A percentile compares a stretch with the other conserved stretches of the same genome.
phyloP scores from a whole-genome alignment of 2,329 filamentous ascomycete species.

The Shiraia bambusicola region DNA sequence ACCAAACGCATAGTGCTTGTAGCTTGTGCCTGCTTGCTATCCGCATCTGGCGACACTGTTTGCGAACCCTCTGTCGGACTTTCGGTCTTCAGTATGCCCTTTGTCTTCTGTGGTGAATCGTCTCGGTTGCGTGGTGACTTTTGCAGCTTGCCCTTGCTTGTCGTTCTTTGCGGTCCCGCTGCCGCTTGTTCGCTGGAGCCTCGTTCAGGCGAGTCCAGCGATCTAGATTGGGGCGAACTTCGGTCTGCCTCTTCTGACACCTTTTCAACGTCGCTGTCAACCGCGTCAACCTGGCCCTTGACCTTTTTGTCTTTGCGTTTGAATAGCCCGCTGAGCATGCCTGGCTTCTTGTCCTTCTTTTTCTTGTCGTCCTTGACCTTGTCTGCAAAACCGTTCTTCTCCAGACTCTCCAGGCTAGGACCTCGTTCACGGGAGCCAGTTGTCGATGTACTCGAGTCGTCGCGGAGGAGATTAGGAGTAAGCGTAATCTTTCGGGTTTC shows the following conservation, averaged over 20 bases:
- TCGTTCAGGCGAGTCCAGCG: conserved; percentile 33
- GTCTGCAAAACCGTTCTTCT: conserved; percentile 66
- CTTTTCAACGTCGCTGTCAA: conserved; percentile 51
- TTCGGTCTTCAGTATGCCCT: conserved; percentile 35
- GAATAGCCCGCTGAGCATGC: conserved; percentile 71
- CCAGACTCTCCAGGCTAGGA: conserved; percentile 74
- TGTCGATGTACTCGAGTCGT: conserved; percentile 60
- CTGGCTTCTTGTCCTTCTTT: conserved; percentile 69
- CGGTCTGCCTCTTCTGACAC: conserved; percentile 41
- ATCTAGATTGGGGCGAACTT: conserved; percentile 38
- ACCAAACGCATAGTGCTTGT: conserved; percentile 40
- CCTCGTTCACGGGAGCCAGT: conserved; percentile 49
- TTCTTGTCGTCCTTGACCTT: conserved; percentile 71
- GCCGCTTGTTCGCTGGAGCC: conserved; percentile 32
- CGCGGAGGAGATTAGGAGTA: conserved; percentile 86
- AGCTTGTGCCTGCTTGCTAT: conserved; percentile 19
- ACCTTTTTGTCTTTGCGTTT: conserved; percentile 65
- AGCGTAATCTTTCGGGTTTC: conserved; percentile 98
- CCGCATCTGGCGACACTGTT: conserved; percentile 13
- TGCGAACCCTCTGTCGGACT: conserved; percentile 31
- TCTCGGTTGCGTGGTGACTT: conserved; percentile 36
- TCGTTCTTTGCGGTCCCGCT: conserved; percentile 30
- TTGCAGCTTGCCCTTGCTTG: conserved; percentile 44
- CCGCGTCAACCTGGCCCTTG: conserved; percentile 29
- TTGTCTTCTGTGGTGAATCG: conserved; percentile 37